A percentile compares a stretch with the other conserved stretches of the same genome.
These are phyloP conservation scores for Penicillium angulare DNA, from an alignment of 495 filamentous ascomycete species.

Conservation along the genomic window DNA sequence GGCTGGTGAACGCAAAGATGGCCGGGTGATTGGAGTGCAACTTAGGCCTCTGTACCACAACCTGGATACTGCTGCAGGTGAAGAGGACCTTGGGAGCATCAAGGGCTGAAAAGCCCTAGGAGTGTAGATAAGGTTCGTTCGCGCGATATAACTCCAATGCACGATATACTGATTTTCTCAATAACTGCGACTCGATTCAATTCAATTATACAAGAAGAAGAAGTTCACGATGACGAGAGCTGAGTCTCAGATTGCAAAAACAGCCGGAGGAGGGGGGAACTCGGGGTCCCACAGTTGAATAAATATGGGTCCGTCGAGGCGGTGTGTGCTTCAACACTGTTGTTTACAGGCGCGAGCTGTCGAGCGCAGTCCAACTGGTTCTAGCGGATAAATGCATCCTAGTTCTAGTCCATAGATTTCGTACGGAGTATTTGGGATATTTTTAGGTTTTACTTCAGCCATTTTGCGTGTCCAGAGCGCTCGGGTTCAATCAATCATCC, in stretches of 20 bases:
- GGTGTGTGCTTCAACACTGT: neutral
- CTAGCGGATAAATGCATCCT: no score
- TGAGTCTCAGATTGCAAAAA: constrained; percentile 1
- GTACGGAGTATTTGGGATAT: no score
- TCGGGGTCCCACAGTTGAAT: neutral
- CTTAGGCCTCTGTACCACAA: constrained; percentile 32
- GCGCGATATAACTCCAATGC: no score
- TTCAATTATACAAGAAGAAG: neutral
- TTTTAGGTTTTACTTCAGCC: no score
- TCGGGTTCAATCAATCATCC: neutral
- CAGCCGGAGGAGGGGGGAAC: constrained; percentile 4
- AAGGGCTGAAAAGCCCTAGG: constrained; percentile 16
- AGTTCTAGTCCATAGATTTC: no score
- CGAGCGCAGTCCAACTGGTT: neutral
- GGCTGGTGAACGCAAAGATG: constrained; percentile 16
- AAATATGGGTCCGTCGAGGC: constrained; percentile 16
- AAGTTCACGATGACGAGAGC: neutral
- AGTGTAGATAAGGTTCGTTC: neutral
- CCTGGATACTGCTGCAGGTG: constrained; percentile 24
- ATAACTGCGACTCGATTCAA: neutral
- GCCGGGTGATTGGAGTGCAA: constrained; percentile 21
- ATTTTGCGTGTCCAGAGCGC: no score
- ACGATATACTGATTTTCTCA: no score
- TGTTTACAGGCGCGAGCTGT: neutral
- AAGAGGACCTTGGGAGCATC: constrained; percentile 49